Conservation (phyloP, 2,329 filamentous ascomycete genomes). For the Gaeumannomyces sp. region DNA sequence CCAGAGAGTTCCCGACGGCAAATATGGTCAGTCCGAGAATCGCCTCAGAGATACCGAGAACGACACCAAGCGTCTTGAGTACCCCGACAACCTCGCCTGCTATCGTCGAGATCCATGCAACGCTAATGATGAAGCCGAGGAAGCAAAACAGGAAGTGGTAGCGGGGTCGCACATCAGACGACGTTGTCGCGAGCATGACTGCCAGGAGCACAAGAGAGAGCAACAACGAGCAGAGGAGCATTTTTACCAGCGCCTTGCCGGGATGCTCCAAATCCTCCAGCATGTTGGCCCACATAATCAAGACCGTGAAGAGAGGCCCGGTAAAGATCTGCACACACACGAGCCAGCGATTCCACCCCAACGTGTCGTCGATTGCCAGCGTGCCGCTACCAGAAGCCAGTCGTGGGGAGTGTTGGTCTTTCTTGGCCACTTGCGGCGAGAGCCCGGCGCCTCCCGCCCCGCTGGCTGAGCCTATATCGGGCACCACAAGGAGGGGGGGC, state of each 20-base stretch:
- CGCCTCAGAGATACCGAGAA: constrained; percentile 88
- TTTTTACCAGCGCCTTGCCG: constrained; percentile 43
- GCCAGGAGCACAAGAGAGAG: constrained; percentile 61
- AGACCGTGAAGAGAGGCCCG: constrained; percentile 74
- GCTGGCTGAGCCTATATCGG: not conserved
- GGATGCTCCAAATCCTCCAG: constrained; percentile 44
- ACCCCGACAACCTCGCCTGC: constrained; percentile 94
- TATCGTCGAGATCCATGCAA: constrained; percentile 94
- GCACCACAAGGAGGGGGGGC: not conserved
- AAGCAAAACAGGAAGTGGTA: constrained; percentile 79
- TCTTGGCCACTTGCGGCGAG: constrained; percentile 7
- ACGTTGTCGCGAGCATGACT: constrained; percentile 63
- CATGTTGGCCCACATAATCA: constrained; percentile 69
- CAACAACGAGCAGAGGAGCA: constrained; percentile 60
- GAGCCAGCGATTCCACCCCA: constrained; percentile 87
- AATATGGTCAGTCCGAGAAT: constrained; percentile 94
- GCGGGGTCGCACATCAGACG: constrained; percentile 57
- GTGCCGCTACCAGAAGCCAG: constrained; percentile 13
- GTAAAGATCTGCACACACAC: constrained; percentile 79
- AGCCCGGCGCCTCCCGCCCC: not conserved
- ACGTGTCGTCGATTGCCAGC: constrained; percentile 31
- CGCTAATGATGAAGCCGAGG: constrained; percentile 82
- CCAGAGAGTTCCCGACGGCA: constrained; percentile 90
- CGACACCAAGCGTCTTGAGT: constrained; percentile 86
- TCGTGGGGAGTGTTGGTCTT: not conserved